Evolutionary conservation across 2,329 filamentous ascomycete species (phyloP).

Genomic region (Claviceps arundinis): DNA sequence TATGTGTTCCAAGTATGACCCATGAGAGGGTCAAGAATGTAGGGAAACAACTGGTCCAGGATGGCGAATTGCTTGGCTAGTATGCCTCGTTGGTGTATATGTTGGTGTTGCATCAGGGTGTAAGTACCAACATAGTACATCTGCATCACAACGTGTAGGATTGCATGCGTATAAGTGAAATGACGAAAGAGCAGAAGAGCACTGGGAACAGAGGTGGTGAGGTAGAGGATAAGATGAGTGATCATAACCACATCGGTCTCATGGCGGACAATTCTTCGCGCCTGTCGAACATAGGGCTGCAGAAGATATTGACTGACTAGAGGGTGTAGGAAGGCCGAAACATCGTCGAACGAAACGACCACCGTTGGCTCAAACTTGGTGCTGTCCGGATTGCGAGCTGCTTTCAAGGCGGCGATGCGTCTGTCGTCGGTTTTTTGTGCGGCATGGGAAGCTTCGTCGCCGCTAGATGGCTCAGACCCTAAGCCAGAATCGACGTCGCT

Average conservation of each 20-base stretch:
- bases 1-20: constrained; percentile 80
- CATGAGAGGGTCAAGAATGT: constrained; percentile 61
- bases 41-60: constrained; percentile 57
- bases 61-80: constrained; percentile 39
- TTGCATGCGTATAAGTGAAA: constrained; percentile 55
- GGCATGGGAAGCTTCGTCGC: not conserved
- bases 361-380: constrained; percentile 32
- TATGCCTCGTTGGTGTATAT: constrained; percentile 66
- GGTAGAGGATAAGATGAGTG: constrained; percentile 62
- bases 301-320: constrained; percentile 37
- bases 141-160: constrained; percentile 53
- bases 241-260: constrained; percentile 67
- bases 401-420: constrained; percentile 23
- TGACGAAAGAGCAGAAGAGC: constrained; percentile 49
- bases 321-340: constrained; percentile 21
- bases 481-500: constrained; percentile 7
- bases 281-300: constrained; percentile 45
- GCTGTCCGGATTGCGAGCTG: constrained; percentile 27
- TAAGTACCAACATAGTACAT: constrained; percentile 59
- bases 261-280: constrained; percentile 43
- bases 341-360: constrained; percentile 28
- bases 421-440: not conserved
- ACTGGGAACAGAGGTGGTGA: constrained; percentile 55
- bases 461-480: constrained; percentile 4
- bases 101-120: constrained; percentile 73